phyloP scores from a whole-genome alignment of 768 basidiomycete species.

The Bullera alba region DNA sequence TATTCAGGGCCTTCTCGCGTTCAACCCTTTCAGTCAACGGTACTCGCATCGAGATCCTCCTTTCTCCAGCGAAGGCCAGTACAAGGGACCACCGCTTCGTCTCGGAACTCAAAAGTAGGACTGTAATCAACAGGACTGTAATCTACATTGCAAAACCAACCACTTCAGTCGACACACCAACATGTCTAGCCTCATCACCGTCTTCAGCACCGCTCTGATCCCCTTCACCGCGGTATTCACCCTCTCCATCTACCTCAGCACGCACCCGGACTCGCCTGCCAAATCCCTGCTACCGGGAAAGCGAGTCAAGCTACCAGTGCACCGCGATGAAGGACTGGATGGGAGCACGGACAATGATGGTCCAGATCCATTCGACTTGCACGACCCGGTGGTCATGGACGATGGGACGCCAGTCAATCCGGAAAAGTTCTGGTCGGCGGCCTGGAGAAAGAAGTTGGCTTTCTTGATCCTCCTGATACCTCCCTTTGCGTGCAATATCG shows the following conservation, averaged over 20 bases:
- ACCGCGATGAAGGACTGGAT: constrained; percentile 21
- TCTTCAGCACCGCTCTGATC: constrained; percentile 22
- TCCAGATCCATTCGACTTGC: constrained; percentile 31
- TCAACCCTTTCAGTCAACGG: too few species aligned
- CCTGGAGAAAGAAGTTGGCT: constrained; percentile 17
- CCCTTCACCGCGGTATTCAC: constrained; percentile 24
- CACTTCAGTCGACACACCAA: background rate
- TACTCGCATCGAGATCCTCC: too few species aligned
- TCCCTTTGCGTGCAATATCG: constrained; percentile 24
- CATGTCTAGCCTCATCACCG: constrained; percentile 15
- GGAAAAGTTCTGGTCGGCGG: constrained; percentile 28
- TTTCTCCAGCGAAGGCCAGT: too few species aligned
- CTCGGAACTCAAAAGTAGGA: background rate
- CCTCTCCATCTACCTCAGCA: constrained; percentile 25
- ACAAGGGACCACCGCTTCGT: too few species aligned
- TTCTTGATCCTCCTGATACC: constrained; percentile 17
- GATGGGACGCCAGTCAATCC: constrained; percentile 30
- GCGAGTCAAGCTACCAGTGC: constrained; percentile 21
- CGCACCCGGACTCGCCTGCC: constrained; percentile 26
- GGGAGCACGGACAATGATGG: constrained; percentile 1
- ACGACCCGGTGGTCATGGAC: constrained; percentile 16
- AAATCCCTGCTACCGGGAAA: constrained; percentile 3
- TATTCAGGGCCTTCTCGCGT: too few species aligned
- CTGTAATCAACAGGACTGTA: background rate
- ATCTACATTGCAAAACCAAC: too few species aligned